A percentile compares a stretch with the other conserved stretches of the same genome.
phyloP scores from a whole-genome alignment of 2,329 filamentous ascomycete genomes.

The Alternaria hordeiaustralica region DNA sequence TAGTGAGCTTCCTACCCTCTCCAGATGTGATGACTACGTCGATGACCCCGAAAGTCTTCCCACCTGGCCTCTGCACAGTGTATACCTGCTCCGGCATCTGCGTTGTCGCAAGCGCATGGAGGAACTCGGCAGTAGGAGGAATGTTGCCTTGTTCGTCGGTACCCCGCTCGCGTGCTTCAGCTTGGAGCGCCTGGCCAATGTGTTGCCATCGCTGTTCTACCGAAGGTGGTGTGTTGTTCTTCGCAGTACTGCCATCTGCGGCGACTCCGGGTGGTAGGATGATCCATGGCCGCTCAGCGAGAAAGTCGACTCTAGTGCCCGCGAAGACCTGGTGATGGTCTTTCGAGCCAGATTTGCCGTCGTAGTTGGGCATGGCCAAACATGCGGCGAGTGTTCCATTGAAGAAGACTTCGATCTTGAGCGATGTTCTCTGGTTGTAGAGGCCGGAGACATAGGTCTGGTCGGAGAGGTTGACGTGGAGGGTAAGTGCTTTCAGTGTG shows the following conservation, averaged over 20 bases:
- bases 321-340: slow-evolving; percentile 42
- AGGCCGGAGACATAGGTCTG: slow-evolving; percentile 39
- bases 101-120: slow-evolving; percentile 48
- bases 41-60: slow-evolving; percentile 45
- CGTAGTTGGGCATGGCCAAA: slow-evolving; percentile 31
- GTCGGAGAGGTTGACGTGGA: slow-evolving; percentile 41
- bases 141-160: slow-evolving; percentile 37
- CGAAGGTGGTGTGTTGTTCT: slow-evolving; percentile 4
- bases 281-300: slow-evolving; percentile 55
- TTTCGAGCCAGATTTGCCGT: slow-evolving; percentile 24
- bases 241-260: slow-evolving; percentile 26
- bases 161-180: slow-evolving; percentile 47
- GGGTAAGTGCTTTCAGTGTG: slow-evolving; percentile 30
- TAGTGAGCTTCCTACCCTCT: slow-evolving; percentile 33
- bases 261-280: slow-evolving; percentile 40
- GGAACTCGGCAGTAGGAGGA: slow-evolving; percentile 48
- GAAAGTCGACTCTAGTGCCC: slow-evolving; percentile 48
- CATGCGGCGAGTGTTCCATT: slow-evolving; percentile 54
- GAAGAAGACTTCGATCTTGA: slow-evolving; percentile 58
- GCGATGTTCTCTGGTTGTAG: slow-evolving; percentile 33
- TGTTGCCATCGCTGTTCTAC: slow-evolving; percentile 44
- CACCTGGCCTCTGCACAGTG: slow-evolving; percentile 38
- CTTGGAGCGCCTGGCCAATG: slow-evolving; percentile 36
- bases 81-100: slow-evolving; percentile 45
- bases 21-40: slow-evolving; percentile 48